Percentiles rank a stretch among this genome's conserved stretches.
Conservation (phyloP, 1,139 yeast species). For the Yamadazyma siamensis region DNA sequence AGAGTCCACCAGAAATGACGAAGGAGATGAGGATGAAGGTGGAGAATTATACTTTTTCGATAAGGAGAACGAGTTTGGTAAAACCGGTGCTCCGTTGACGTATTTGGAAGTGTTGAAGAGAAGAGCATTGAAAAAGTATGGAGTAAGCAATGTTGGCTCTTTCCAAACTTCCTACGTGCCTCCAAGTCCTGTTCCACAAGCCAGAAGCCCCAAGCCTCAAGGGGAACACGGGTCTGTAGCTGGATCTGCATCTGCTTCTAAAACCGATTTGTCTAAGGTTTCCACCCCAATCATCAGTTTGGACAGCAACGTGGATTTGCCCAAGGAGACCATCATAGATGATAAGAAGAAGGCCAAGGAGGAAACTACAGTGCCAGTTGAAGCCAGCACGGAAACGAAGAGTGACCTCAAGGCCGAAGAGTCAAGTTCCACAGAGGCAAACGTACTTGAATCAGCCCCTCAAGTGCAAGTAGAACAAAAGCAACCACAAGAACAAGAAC, state of each 20-base stretch:
- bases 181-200: constrained; percentile 6
- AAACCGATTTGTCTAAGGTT: constrained; percentile 12
- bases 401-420: not conserved
- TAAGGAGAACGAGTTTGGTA: constrained; percentile 31
- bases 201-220: constrained; percentile 1
- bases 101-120: constrained; percentile 53
- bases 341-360: constrained; percentile 13
- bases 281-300: constrained; percentile 29
- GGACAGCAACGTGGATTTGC: constrained; percentile 32
- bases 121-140: constrained; percentile 45
- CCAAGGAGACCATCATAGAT: constrained; percentile 45
- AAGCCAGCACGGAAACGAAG: constrained; percentile 1
- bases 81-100: constrained; percentile 32
- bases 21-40: constrained; percentile 47
- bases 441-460: too few species aligned
- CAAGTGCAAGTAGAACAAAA: constrained; percentile 5
- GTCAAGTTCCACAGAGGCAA: too few species aligned
- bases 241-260: constrained; percentile 13
- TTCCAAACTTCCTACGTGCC: constrained; percentile 43
- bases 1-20: constrained; percentile 35
- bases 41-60: constrained; percentile 41
- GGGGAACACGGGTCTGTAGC: constrained; percentile 7
- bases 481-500: constrained; percentile 3
- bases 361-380: constrained; percentile 7
- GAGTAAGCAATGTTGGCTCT: constrained; percentile 31